Evolutionary conservation across 371 early-diverging fungal species (phyloP).

Genomic region (Thermomucor indicae-seudaticae): DNA sequence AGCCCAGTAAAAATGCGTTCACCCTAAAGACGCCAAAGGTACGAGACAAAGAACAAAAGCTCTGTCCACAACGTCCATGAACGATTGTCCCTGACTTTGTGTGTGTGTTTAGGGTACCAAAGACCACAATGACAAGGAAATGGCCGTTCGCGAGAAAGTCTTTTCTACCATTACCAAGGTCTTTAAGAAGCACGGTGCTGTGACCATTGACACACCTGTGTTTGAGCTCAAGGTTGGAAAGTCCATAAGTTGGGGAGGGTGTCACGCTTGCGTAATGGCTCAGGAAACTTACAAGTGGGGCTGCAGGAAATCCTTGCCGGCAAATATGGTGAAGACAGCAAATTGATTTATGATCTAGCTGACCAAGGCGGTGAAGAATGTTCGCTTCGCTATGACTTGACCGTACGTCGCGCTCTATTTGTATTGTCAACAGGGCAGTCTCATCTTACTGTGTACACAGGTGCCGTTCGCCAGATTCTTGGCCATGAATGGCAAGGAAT

Average conservation of each 20-base stretch:
- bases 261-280: too few species aligned
- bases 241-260: not conserved
- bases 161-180: constrained; percentile 81
- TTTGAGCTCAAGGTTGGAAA: constrained; percentile 89
- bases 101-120: constrained; percentile 71
- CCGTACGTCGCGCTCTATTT: constrained; percentile 45
- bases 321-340: constrained; percentile 99
- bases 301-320: constrained; percentile 90
- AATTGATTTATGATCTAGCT: constrained; percentile 97
- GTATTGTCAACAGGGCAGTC: not conserved
- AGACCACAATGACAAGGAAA: constrained; percentile 94
- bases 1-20: constrained; percentile 35
- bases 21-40: constrained; percentile 76
- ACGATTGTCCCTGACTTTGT: not conserved
- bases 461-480: constrained; percentile 98
- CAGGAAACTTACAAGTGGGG: not conserved
- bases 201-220: constrained; percentile 99
- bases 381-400: constrained; percentile 97
- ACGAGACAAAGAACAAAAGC: constrained; percentile 2
- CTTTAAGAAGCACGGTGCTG: constrained; percentile 96
- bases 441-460: not conserved
- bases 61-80: too few species aligned
- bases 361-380: constrained; percentile 99
- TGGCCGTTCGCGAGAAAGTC: constrained; percentile 91
- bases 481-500: constrained; percentile 85